phyloP scores from a whole-genome alignment of 495 filamentous ascomycete species.

The Aspergillus bridgeri region DNA sequence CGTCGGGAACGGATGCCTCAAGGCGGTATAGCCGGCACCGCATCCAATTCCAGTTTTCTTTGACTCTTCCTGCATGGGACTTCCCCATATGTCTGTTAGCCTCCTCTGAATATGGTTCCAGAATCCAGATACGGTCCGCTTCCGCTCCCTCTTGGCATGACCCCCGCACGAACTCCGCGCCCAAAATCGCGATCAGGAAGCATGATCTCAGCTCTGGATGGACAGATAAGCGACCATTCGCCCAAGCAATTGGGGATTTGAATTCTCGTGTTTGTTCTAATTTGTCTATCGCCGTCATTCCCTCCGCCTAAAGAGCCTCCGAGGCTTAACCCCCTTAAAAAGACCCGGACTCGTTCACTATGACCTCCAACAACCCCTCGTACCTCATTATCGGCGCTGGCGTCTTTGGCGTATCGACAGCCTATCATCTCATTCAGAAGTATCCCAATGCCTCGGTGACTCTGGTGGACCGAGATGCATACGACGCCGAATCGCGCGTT shows the following conservation, averaged over 20 bases:
- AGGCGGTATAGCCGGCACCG: too few relatives aligned
- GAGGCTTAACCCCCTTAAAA: not conserved
- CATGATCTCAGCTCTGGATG: not conserved
- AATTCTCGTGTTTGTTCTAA: too few relatives aligned
- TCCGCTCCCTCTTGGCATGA: not conserved
- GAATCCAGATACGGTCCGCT: not conserved
- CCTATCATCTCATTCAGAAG: conserved; percentile 52
- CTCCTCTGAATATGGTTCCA: not conserved
- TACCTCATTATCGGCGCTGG: conserved; percentile 63
- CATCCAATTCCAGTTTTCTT: too few relatives aligned
- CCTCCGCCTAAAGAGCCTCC: not conserved
- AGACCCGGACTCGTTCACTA: not conserved
- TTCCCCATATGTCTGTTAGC: conserved; percentile 2
- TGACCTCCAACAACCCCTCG: conserved; percentile 24
- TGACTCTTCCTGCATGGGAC: not conserved
- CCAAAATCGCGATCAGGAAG: not conserved
- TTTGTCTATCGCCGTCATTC: not conserved
- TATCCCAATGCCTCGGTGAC: conserved; percentile 50
- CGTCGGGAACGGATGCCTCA: too few relatives aligned
- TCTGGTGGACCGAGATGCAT: conserved; percentile 55
- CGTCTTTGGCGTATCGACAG: conserved; percentile 64
- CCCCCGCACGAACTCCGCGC: conserved; percentile 4
- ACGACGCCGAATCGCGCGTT: conserved; percentile 35
- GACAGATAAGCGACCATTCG: not conserved
- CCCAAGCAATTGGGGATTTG: not conserved